A percentile compares a stretch with the other conserved stretches of the same genome.
Conservation (phyloP, 2,329 filamentous ascomycete genomes). For the Xylariaceae sp. region DNA sequence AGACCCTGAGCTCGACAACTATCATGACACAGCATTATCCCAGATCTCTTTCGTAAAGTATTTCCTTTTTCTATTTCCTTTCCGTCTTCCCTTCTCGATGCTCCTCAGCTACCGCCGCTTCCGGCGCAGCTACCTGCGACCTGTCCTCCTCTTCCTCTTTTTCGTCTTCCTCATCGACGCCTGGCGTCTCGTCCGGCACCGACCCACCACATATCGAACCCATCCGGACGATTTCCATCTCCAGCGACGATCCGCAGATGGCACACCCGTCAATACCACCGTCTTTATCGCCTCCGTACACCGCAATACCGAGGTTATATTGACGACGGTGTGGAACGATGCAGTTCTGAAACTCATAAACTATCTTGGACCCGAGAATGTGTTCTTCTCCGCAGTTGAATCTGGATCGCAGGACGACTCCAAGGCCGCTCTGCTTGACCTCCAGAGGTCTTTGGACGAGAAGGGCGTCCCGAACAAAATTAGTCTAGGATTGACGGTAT, state of each 20-base stretch:
- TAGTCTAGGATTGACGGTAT: conserved; percentile 50
- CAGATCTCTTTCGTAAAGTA: neutral
- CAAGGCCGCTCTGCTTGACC: conserved; percentile 55
- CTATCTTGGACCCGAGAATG: conserved; percentile 56
- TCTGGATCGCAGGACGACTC: conserved; percentile 65
- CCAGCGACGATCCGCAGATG: conserved; percentile 17
- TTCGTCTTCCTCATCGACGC: conserved; percentile 34
- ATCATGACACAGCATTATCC: conserved; percentile 18
- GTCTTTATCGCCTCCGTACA: conserved; percentile 66
- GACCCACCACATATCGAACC: conserved; percentile 29
- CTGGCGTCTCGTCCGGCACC: conserved; percentile 27
- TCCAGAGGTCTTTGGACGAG: conserved; percentile 50
- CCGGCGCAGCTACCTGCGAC: conserved; percentile 33
- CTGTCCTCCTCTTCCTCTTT: conserved; percentile 28
- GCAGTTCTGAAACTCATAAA: conserved; percentile 54
- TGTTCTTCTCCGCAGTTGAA: conserved; percentile 63
- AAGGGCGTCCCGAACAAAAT: conserved; percentile 52
- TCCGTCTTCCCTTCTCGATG: conserved; percentile 28
- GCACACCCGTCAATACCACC: conserved; percentile 25
- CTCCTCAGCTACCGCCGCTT: conserved; percentile 33
- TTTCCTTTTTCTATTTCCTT: neutral
- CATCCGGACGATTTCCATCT: conserved; percentile 17
- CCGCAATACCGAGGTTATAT: conserved; percentile 60
- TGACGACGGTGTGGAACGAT: conserved; percentile 57
- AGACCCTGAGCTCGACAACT: conserved; percentile 4